Evolutionary conservation across 495 filamentous ascomycete species (phyloP), one percentile per base, ranked within the genome.

Genomic region (Neurospora discreta): DNA sequence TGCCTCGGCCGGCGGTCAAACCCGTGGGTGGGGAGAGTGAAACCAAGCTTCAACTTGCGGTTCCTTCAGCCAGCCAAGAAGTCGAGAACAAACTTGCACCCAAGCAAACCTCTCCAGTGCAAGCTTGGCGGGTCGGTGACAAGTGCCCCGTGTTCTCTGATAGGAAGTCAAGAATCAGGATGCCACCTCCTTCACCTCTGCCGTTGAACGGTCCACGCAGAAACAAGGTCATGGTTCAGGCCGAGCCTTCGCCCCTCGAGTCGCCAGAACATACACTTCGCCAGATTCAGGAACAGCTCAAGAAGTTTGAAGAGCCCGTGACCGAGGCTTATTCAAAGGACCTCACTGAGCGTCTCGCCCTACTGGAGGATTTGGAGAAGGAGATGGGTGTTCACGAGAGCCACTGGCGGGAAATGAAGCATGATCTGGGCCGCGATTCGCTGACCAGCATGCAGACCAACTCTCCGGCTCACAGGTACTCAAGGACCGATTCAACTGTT

Each of bases 301-400:
- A 77, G 73, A 82, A 82, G 30, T 77, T 85, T 18, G 83, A 86
- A 40, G 70, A 82, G 40, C 73, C 79, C 26, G 2, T 7, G 74
- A 75, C 20, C 72, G 72, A 11, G 75, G 77, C 18, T 74, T 78
- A 5, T 72, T 76, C 5, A 75, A 80, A 42, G 82, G 52, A 78
- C 71, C 74, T 77, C n/a, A 73, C 77, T 9, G 77, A 79, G 36
- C 78, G 81, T 30, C 74, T 85, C 18, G 81, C 77, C 13, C 77
- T 88, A 1, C 77, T 88, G 7, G 82, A 85, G 72, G 83, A 85
- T 70, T 74, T 88, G 0, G 86, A 88, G 71, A 81, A 80, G 69
- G 86, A 88, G 74, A 86, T 87, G 82, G 85, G 84, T 1, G 73
- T 81, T 42, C 80, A 87, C 74, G 83, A 84, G 69, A 80, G 82